These are phyloP conservation scores for Lanmaoa pseudosensibilis DNA, from an alignment of 768 basidiomycete genomes.

Conservation along the genomic window DNA sequence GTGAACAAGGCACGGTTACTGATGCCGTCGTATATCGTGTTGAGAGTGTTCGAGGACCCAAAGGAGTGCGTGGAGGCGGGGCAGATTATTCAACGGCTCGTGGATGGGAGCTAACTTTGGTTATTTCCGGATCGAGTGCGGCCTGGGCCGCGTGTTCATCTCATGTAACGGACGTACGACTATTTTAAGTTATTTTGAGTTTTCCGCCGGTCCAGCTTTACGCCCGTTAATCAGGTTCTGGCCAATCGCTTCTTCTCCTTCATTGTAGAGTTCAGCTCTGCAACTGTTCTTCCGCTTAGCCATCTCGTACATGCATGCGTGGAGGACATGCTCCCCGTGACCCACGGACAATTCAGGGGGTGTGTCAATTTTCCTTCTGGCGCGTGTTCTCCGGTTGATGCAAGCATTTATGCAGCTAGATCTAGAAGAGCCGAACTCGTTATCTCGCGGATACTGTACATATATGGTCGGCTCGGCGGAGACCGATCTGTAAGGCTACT, in stretches of 20 bases:
- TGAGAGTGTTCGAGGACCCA: conserved; percentile 70
- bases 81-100: conserved; percentile 36
- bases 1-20: conserved; percentile 60
- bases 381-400: neutral
- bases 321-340: neutral
- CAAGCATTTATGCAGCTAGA: neutral
- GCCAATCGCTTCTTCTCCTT: neutral
- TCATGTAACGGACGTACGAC: neutral
- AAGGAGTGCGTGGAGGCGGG: conserved; percentile 66
- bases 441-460: conserved; percentile 8
- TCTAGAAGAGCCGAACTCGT: neutral
- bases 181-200: neutral
- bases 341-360: neutral
- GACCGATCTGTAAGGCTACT: conserved; percentile 8
- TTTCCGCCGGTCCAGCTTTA: neutral
- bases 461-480: neutral
- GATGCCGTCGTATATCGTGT: conserved; percentile 54
- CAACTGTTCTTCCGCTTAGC: neutral
- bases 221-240: neutral
- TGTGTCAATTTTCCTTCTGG: neutral
- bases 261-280: neutral
- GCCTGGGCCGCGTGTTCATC: neutral
- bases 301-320: neutral
- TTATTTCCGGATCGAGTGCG: neutral
- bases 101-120: neutral